Base-by-base conservation (phyloP, 371 early-diverging fungal genomes). In the Syncephalis fuscata region DNA sequence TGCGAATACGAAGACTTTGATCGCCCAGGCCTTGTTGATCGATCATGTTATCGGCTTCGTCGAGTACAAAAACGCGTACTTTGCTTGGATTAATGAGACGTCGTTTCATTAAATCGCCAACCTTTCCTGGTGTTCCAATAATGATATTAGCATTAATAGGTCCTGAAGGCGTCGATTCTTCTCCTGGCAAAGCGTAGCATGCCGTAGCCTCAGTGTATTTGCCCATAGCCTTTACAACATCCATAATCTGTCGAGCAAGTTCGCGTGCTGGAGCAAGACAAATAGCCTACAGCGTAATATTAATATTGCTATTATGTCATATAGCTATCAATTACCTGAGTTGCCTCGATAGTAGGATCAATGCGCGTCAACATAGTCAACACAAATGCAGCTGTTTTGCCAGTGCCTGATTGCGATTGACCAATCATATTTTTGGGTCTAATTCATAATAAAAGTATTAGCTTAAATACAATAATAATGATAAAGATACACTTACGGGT, bases 381-480 rank as follows among this genome's bases (percentile, higher is more conserved):
- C 0, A 80, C 83, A 61, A 96, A 93, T 0, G 98, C 97, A 2
- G 98, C 96, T 8, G 99, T 98, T 65, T 99, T 99, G 39, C 98
- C 97, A 0, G 94, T 85, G 47, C 88, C 80, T 2, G 83, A 81
- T 60, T 88, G 85, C 44, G 85, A 83, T 66, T 87, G 86, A 0
- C 80, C 88, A 55, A 89, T 82, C 85, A 89, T 80, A 58, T 91
- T 86, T 48, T 58, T 62, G 15, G 75, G 64, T 19, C 57, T 60
- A 46, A 32, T 32, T 11, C 32, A 32, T 32, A 3, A 48, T 39
- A 52, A 4, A 17, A 10, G 19, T 39, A 39, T 22, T n/a, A 70
- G 62, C n/a, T n/a, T n/a, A n/a, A n/a, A n/a, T n/a, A 32, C 27
- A 20, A 36, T 15, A 17, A 24, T 32, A 40, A 24, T 20, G 26